Conservation (phyloP, 2,329 filamentous ascomycete species). For the Samsoniella hepiali region DNA sequence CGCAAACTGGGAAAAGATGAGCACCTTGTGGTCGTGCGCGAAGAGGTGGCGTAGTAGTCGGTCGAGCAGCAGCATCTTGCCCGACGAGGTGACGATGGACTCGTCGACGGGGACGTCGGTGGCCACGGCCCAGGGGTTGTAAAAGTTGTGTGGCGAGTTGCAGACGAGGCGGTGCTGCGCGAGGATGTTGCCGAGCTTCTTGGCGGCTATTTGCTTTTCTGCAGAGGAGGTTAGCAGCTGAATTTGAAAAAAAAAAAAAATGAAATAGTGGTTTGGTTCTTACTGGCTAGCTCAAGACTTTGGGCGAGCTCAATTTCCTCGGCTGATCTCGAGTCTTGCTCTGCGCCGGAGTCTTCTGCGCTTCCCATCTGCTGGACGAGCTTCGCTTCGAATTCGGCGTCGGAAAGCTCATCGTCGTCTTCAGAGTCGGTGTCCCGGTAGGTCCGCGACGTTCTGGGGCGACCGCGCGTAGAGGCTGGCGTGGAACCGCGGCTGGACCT, state of each 20-base stretch:
- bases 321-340: slow-evolving; percentile 36
- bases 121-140: slow-evolving; percentile 75
- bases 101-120: slow-evolving; percentile 66
- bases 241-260: background rate
- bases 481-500: slow-evolving; percentile 75
- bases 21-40: slow-evolving; percentile 73
- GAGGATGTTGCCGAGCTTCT: slow-evolving; percentile 89
- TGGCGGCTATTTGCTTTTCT: slow-evolving; percentile 81
- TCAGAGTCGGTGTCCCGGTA: slow-evolving; percentile 58
- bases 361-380: slow-evolving; percentile 60
- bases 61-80: slow-evolving; percentile 94
- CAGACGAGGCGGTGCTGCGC: slow-evolving; percentile 91
- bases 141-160: slow-evolving; percentile 95
- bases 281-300: slow-evolving; percentile 74
- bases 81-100: slow-evolving; percentile 78
- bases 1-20: slow-evolving; percentile 97
- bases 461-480: slow-evolving; percentile 54
- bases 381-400: slow-evolving; percentile 79
- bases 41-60: slow-evolving; percentile 77
- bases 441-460: slow-evolving; percentile 45
- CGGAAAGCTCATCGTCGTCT: slow-evolving; percentile 65
- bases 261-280: slow-evolving; percentile 29
- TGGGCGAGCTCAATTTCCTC: slow-evolving; percentile 64
- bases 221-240: slow-evolving; percentile 24
- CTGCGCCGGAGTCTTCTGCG: slow-evolving; percentile 36